Percentiles rank a stretch among this genome's conserved stretches.
Evolutionary conservation across 495 filamentous ascomycete species (phyloP).

Genomic region (Neurospora pannonica): DNA sequence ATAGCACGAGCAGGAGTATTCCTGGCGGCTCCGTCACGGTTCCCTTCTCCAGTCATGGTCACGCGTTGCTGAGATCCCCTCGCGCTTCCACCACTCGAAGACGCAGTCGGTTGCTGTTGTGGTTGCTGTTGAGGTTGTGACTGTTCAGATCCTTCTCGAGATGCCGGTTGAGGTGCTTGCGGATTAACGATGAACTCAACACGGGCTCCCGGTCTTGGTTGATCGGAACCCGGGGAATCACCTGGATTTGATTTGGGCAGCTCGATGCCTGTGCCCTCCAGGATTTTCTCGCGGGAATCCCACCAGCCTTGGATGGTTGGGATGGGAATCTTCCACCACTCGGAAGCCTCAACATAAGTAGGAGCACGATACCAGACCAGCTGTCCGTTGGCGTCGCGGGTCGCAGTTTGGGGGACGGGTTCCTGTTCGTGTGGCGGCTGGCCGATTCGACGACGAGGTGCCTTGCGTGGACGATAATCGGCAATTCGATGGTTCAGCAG

Average conservation of each 20-base stretch:
- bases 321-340: slow-evolving; percentile 16
- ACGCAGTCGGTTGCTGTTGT: background rate
- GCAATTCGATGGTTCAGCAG: slow-evolving; percentile 17
- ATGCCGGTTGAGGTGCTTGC: background rate
- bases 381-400: slow-evolving; percentile 5
- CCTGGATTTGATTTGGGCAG: background rate
- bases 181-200: background rate
- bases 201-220: background rate
- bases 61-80: background rate
- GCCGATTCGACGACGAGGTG: slow-evolving; percentile 15
- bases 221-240: background rate
- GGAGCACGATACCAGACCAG: slow-evolving; percentile 15
- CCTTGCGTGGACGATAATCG: slow-evolving; percentile 2
- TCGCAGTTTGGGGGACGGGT: background rate
- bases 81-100: background rate
- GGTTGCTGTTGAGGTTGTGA: background rate
- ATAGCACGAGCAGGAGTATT: background rate
- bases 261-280: slow-evolving; percentile 17
- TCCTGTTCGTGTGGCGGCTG: slow-evolving; percentile 11
- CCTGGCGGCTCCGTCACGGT: background rate
- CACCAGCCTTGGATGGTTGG: slow-evolving; percentile 22
- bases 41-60: background rate
- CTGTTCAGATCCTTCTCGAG: background rate
- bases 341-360: slow-evolving; percentile 16
- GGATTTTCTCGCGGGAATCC: slow-evolving; percentile 18